Conservation (phyloP, 225 moss, liverwort and hornwort genomes). For the Sphagnum contortum region DNA sequence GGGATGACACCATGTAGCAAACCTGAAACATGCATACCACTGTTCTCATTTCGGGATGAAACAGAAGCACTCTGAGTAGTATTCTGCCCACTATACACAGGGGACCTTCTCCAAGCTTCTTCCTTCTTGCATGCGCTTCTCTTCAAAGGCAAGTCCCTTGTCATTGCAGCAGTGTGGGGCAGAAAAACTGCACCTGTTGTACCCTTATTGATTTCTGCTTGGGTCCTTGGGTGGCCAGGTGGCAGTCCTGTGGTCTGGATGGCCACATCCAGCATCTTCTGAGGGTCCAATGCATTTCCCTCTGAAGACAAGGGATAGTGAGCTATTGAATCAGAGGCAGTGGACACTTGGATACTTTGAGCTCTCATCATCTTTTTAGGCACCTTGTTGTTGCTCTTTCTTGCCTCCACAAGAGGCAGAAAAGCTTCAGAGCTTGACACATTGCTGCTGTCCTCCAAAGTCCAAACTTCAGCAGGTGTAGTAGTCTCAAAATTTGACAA, state of each 20-base stretch:
- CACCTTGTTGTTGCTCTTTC: conserved; percentile 22
- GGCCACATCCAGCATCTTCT: conserved; percentile 6
- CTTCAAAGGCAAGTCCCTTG: conserved; percentile 18
- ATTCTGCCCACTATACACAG: conserved; percentile 2
- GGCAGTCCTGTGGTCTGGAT: conserved; percentile 9
- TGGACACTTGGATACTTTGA: too few species aligned
- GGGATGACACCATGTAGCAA: conserved; percentile 15
- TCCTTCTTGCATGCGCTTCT: conserved; percentile 34
- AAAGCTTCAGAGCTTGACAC: conserved; percentile 16
- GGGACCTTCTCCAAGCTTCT: conserved; percentile 6
- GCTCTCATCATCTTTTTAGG: conserved; percentile 12
- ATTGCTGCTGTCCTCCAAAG: conserved; percentile 12
- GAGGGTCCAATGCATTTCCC: neutral
- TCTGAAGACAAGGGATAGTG: neutral
- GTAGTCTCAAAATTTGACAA: conserved; percentile 2
- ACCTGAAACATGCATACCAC: conserved; percentile 3
- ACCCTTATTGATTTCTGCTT: too few species aligned
- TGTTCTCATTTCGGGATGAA: conserved; percentile 9
- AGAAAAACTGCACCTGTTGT: neutral
- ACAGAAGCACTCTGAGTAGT: conserved; percentile 6
- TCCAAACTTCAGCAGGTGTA: conserved; percentile 4
- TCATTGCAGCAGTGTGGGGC: conserved; percentile 9
- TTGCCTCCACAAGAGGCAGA: conserved; percentile 8
- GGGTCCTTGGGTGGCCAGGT: neutral
- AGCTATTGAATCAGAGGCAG: neutral